A percentile compares a stretch with the other conserved stretches of the same genome.
Conservation (phyloP, 306 rosid species). For the Aeschynomene evenia region DNA sequence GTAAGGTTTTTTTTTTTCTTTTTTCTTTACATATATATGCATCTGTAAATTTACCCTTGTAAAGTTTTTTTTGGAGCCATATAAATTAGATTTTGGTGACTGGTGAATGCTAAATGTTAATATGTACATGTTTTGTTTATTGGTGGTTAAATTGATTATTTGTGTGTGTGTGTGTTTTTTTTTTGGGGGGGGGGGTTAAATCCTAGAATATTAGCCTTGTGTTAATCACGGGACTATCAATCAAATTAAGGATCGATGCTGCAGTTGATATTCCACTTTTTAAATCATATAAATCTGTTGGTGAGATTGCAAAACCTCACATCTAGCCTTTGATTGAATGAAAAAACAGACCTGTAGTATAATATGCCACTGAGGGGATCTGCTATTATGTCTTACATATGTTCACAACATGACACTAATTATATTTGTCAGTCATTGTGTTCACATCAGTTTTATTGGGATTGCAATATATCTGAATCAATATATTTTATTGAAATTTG, state of each 20-base stretch:
- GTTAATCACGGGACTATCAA: background rate
- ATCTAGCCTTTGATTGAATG: background rate
- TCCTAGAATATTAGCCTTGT: background rate
- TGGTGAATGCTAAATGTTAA: constrained; percentile 11
- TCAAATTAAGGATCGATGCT: no score
- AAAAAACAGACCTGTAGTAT: background rate
- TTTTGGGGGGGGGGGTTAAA: background rate
- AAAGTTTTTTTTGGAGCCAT: background rate
- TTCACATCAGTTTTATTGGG: background rate
- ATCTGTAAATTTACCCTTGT: background rate
- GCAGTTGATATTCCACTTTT: background rate
- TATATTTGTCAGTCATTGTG: background rate
- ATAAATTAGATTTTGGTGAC: background rate
- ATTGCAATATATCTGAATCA: constrained; percentile 6
- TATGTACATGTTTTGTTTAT: background rate
- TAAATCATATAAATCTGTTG: background rate
- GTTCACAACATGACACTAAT: background rate
- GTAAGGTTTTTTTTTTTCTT: constrained; percentile 31
- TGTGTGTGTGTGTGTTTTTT: background rate
- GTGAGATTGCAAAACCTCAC: background rate
- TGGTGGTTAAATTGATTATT: no score
- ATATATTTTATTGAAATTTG: background rate
- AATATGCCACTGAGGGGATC: background rate
- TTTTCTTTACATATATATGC: background rate
- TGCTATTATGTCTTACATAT: background rate